phyloP scores from a whole-genome alignment of 2,329 filamentous ascomycete genomes.

The Xylariaceae sp. region DNA sequence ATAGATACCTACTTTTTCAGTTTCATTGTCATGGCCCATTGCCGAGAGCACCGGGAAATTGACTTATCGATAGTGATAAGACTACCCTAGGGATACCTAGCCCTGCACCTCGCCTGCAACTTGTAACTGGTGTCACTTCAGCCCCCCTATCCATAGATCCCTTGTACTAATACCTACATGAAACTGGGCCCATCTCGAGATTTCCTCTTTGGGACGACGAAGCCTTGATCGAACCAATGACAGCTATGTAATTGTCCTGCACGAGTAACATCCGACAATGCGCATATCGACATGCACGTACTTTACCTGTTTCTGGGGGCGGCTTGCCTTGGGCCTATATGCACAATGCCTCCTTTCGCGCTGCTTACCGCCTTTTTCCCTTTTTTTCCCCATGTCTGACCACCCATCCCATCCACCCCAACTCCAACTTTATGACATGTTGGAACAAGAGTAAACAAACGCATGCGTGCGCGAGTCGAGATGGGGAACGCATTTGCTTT shows the following conservation, averaged over 20 bases:
- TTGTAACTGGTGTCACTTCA: slow-evolving; percentile 11
- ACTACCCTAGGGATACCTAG: background rate
- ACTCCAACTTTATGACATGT: slow-evolving; percentile 14
- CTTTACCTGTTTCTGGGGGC: slow-evolving; percentile 21
- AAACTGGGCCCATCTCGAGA: slow-evolving; percentile 16
- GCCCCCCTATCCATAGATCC: slow-evolving; percentile 15
- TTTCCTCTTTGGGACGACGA: slow-evolving; percentile 30
- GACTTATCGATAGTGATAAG: slow-evolving; percentile 27
- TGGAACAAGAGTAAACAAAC: slow-evolving; percentile 11
- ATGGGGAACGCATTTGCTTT: slow-evolving; percentile 15
- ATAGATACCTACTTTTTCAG: background rate
- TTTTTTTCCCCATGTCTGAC: slow-evolving; percentile 12
- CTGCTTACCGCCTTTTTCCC: slow-evolving; percentile 31
- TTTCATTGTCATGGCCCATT: background rate
- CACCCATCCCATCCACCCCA: background rate
- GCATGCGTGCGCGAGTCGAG: slow-evolving; percentile 21
- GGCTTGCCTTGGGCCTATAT: background rate
- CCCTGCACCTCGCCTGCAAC: background rate
- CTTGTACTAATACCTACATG: slow-evolving; percentile 21
- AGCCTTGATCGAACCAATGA: slow-evolving; percentile 21
- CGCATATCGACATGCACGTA: slow-evolving; percentile 19
- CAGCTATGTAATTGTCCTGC: background rate
- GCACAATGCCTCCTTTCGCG: slow-evolving; percentile 17
- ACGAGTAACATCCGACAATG: slow-evolving; percentile 24
- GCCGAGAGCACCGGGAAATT: background rate